Base-by-base conservation (phyloP, 495 filamentous ascomycete genomes). In the Penicillium arizonense region DNA sequence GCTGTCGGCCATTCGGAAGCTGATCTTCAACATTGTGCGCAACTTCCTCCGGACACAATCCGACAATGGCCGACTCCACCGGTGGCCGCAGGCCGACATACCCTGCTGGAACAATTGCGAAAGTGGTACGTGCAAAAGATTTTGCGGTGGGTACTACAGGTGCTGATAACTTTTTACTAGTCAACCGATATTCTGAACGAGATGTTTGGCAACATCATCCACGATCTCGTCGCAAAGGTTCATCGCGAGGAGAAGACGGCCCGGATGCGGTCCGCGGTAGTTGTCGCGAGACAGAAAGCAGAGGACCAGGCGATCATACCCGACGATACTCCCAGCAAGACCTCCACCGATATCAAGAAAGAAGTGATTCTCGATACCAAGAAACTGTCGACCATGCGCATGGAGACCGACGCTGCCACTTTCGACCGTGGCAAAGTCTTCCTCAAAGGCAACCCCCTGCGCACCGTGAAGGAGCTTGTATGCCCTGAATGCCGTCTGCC, bases 181-280 rank as follows among this genome's bases (percentile, higher is more conserved):
- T 71, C 74, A 13, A 70, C 74, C 41, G 80, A 75, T 12, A 79
- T 88, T 23, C 67, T 88, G 43, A 85, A 90, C 53, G 84, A 87
- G 59, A 70, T 85, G 14, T 73, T 89, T 55, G 85, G 87, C 70
- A 89, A 89, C 62, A 83, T 88, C 53, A 78, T 90, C 34, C 83
- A 87, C 59, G 86, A 88, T 47, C 71, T 88, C 42, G 72, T 89
- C 47, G 75, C 87, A 53, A 84, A 88, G 57, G 82, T 82, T 26
- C 87, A 90, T 64, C 84, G 86, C 36, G 82, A 88, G 59, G 86
- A 90, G 68, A 89, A 89, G 66, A 80, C 83, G 46, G 80, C 83
- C 36, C 84, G 87, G 49, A 87, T 85, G 65, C 75, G 78, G 38
- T 88, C 88, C 35, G 89, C 89, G 12, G 88, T 88, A 41, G 84